Percentiles rank a stretch among this genome's conserved stretches.
phyloP scores from a whole-genome alignment of 2,329 filamentous ascomycete genomes.

The Ophiostoma australiae region DNA sequence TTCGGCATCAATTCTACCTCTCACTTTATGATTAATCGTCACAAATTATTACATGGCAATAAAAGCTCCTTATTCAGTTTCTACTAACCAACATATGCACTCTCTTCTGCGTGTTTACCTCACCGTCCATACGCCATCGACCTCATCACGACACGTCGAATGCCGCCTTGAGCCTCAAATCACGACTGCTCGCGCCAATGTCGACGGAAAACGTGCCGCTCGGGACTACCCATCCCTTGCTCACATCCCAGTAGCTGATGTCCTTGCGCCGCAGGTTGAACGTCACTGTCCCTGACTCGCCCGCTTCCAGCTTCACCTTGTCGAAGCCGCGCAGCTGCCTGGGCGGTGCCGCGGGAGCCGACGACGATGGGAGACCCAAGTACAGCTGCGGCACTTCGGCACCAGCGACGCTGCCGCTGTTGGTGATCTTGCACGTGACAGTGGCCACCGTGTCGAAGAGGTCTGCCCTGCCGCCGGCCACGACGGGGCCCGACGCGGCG shows the following conservation, averaged over 20 bases:
- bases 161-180: slow-evolving; percentile 39
- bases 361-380: slow-evolving; percentile 39
- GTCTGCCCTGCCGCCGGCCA: slow-evolving; percentile 43
- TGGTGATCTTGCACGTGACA: slow-evolving; percentile 58
- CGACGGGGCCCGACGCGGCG: slow-evolving; percentile 38
- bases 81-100: too few relatives aligned
- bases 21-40: neutral
- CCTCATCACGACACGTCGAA: neutral
- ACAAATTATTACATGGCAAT: neutral
- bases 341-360: slow-evolving; percentile 37
- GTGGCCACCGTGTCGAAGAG: slow-evolving; percentile 44
- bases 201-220: slow-evolving; percentile 40
- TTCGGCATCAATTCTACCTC: neutral
- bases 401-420: slow-evolving; percentile 57
- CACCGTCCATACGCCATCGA: neutral
- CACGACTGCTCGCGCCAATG: slow-evolving; percentile 45
- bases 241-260: slow-evolving; percentile 59
- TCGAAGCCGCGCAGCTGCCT: slow-evolving; percentile 58
- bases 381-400: slow-evolving; percentile 64
- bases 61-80: neutral
- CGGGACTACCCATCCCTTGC: slow-evolving; percentile 57
- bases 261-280: slow-evolving; percentile 56
- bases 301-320: slow-evolving; percentile 50
- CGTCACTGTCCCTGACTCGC: slow-evolving; percentile 43
- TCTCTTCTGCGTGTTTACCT: neutral